Evolutionary conservation across 352 stramenopile species (phyloP), one percentile per base, ranked within the genome.

Genomic region (Pythium plurisporium): DNA sequence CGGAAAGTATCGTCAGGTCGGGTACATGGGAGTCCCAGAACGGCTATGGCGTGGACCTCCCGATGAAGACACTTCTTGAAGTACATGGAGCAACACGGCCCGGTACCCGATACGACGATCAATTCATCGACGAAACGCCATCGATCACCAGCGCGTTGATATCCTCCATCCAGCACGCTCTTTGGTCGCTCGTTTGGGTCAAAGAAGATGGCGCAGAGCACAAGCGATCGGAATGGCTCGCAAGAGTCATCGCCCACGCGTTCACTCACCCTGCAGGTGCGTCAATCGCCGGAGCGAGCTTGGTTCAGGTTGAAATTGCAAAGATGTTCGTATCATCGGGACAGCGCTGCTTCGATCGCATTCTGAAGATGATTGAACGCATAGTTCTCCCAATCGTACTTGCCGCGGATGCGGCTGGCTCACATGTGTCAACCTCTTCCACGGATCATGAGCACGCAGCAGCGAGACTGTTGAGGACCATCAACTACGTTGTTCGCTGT

Each of bases 311-410:
- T 37, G 42, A 64, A 19, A 30, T 75, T 5, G 51, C 64, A 36
- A 51, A 68, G 40, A 67, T 74, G 34, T 61, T 82, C 36, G 31
- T 74, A 10, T 62, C 50, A 22, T 69, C 67, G 15, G 70, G 70
- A 1, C 38, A 34, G 37, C 33, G 31, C 6, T 40, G 75, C 14
- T 64, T 59, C 17, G 15, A 54, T 34, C 23, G 31, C 15, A 54
- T 64, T 25, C 22, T 59, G 5, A 43, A 40, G n/a, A 29, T 52
- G 15, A 36, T 58, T 12, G n/a, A 52, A 19, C 59, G 44, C 4
- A 34, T 70, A 17, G 44, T 79, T 23, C 55, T 64, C 5, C 42
- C 41, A 6, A 25, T 23, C 6, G 4, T 22, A 23, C 30, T 15
- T 8, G 40, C 3, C 8, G 19, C 29, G 23, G 0, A 30, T 9